Percentiles rank a stretch among this genome's conserved stretches.
Conservation (phyloP, 331 rosid genomes). For the Pyracantha coccinea region DNA sequence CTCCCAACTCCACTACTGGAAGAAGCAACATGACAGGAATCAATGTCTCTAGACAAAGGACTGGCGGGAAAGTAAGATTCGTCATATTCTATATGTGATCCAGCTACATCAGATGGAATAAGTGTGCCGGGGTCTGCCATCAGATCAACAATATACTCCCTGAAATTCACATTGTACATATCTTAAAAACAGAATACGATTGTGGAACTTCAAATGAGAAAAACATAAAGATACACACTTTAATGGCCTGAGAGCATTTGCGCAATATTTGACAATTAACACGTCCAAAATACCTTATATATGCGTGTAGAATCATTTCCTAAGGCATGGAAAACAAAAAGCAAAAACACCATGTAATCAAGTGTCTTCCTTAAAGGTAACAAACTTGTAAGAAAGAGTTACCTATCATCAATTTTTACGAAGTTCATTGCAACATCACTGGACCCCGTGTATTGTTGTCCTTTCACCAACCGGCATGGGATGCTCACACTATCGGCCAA, state of each 20-base stretch:
- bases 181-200: conserved; percentile 17
- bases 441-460: conserved; percentile 80
- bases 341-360: conserved; percentile 4
- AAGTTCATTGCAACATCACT: conserved; percentile 80
- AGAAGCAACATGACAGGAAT: conserved; percentile 63
- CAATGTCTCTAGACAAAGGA: conserved; percentile 76
- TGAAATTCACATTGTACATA: conserved; percentile 45
- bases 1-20: conserved; percentile 81
- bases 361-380: conserved; percentile 13
- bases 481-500: conserved; percentile 85
- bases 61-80: conserved; percentile 49
- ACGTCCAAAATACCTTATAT: background rate
- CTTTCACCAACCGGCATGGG: conserved; percentile 91
- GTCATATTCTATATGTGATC: conserved; percentile 54
- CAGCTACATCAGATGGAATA: conserved; percentile 79
- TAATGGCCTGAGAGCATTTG: conserved; percentile 7
- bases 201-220: conserved; percentile 20
- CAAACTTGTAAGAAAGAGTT: conserved; percentile 15
- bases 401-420: conserved; percentile 84
- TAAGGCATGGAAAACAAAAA: conserved; percentile 1
- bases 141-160: conserved; percentile 96
- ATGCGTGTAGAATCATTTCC: background rate
- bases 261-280: conserved; percentile 11
- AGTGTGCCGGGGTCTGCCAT: conserved; percentile 99
- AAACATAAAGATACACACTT: conserved; percentile 2